phyloP scores from a whole-genome alignment of 768 basidiomycete species.

The Lepiota venenata region DNA sequence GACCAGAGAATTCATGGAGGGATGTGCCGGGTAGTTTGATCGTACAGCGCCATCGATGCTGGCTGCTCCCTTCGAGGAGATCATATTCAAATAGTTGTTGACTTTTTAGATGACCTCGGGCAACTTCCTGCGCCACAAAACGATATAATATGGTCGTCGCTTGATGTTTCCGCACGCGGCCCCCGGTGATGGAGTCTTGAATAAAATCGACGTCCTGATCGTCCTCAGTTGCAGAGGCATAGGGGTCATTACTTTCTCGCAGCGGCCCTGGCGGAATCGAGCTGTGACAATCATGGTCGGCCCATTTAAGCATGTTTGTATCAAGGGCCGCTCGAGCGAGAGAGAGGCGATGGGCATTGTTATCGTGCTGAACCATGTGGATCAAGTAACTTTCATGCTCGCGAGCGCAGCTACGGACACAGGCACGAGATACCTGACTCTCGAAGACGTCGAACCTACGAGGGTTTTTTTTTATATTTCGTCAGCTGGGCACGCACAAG shows the following conservation, averaged over 20 bases:
- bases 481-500: conserved; percentile 6
- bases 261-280: conserved; percentile 45
- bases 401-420: conserved; percentile 44
- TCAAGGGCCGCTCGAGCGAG: conserved; percentile 40
- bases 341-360: conserved; percentile 50
- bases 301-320: conserved; percentile 45
- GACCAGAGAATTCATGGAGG: conserved; percentile 40
- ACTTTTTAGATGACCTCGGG: conserved; percentile 13
- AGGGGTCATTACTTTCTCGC: conserved; percentile 35
- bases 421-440: conserved; percentile 58
- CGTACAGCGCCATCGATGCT: conserved; percentile 40
- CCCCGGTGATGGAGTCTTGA: conserved; percentile 58
- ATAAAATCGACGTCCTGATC: conserved; percentile 32
- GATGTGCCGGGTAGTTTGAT: conserved; percentile 43
- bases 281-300: conserved; percentile 34
- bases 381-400: conserved; percentile 51
- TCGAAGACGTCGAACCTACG: conserved; percentile 59
- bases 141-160: conserved; percentile 56
- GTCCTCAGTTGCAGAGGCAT: conserved; percentile 46
- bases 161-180: conserved; percentile 55
- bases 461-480: background rate
- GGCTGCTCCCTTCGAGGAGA: conserved; percentile 20
- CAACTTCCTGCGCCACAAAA: conserved; percentile 30
- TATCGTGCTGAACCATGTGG: conserved; percentile 60
- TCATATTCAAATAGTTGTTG: conserved; percentile 37